A percentile compares a stretch with the other conserved stretches of the same genome.
phyloP scores from a whole-genome alignment of 169 alveolate genomes.

The Cryptosporidium andersoni region DNA sequence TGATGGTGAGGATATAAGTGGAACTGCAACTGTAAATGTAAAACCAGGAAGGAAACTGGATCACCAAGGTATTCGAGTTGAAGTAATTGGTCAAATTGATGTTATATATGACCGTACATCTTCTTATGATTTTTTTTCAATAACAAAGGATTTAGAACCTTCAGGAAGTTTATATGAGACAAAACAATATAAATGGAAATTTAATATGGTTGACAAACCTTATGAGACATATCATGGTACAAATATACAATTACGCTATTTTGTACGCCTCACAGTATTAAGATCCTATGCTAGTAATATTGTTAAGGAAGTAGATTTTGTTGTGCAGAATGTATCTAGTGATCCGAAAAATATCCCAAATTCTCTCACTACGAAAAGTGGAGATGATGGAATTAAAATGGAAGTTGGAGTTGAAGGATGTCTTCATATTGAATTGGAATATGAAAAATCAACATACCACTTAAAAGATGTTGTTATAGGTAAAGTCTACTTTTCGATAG shows the following conservation, averaged over 20 bases:
- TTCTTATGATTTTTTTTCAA: constrained; percentile 92
- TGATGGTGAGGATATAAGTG: constrained; percentile 91
- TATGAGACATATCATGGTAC: constrained; percentile 98
- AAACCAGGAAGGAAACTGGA: constrained; percentile 94
- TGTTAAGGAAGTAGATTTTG: constrained; percentile 93
- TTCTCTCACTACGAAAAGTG: constrained; percentile 12
- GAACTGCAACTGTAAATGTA: constrained; percentile 88
- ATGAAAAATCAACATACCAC: constrained; percentile 93
- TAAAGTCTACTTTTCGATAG: constrained; percentile 95
- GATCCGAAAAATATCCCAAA: constrained; percentile 3
- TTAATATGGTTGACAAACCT: constrained; percentile 95
- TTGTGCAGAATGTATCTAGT: constrained; percentile 88
- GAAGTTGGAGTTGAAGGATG: constrained; percentile 98
- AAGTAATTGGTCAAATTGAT: constrained; percentile 95
- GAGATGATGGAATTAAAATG: constrained; percentile 44
- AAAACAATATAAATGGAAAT: constrained; percentile 90
- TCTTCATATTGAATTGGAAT: constrained; percentile 86
- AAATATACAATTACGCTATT: constrained; percentile 89
- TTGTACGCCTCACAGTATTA: constrained; percentile 90
- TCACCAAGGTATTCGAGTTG: constrained; percentile 97
- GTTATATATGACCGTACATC: constrained; percentile 68
- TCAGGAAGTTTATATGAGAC: constrained; percentile 93
- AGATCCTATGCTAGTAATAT: constrained; percentile 92
- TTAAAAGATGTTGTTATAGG: constrained; percentile 97
- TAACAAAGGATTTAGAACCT: constrained; percentile 95